phyloP scores from a whole-genome alignment of 768 basidiomycete genomes.

The Termitomyces sp. region DNA sequence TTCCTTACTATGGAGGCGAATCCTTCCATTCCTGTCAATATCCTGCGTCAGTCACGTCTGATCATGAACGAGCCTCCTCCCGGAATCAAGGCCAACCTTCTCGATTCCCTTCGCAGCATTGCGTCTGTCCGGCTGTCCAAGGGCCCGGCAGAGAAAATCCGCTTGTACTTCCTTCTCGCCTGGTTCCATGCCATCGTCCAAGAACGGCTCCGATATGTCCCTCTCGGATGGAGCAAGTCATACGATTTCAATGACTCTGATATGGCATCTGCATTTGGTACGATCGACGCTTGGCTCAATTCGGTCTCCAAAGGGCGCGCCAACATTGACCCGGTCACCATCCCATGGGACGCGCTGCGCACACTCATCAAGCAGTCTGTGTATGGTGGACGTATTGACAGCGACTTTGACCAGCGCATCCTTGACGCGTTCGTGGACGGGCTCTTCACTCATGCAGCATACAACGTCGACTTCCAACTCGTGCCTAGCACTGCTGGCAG shows the following conservation, averaged over 20 bases:
- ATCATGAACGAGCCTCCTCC: constrained; percentile 99
- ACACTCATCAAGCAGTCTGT: constrained; percentile 94
- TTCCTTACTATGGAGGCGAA: constrained; percentile 99
- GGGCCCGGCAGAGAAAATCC: constrained; percentile 90
- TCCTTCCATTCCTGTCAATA: constrained; percentile 92
- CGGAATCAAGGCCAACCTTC: constrained; percentile 92
- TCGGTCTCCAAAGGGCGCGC: constrained; percentile 80
- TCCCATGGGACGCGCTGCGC: constrained; percentile 96
- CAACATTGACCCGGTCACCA: constrained; percentile 87
- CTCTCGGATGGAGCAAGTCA: constrained; percentile 93
- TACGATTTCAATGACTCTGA: constrained; percentile 99
- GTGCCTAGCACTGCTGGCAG: constrained; percentile 63
- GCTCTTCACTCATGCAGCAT: constrained; percentile 84
- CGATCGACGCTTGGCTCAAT: constrained; percentile 89
- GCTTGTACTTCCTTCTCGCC: constrained; percentile 92
- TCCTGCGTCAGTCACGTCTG: constrained; percentile 91
- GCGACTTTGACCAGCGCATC: constrained; percentile 91
- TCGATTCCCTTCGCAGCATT: constrained; percentile 84
- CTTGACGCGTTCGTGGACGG: constrained; percentile 91
- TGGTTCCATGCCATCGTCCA: constrained; percentile 99
- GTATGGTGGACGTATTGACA: constrained; percentile 92
- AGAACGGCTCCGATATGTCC: constrained; percentile 94
- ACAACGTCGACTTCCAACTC: constrained; percentile 91
- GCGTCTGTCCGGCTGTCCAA: constrained; percentile 67
- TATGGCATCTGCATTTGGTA: constrained; percentile 87